Evolutionary conservation across 441 rosid genomes (phyloP), one percentile per base, ranked within the genome.

Genomic region (Mallotus repandus): DNA sequence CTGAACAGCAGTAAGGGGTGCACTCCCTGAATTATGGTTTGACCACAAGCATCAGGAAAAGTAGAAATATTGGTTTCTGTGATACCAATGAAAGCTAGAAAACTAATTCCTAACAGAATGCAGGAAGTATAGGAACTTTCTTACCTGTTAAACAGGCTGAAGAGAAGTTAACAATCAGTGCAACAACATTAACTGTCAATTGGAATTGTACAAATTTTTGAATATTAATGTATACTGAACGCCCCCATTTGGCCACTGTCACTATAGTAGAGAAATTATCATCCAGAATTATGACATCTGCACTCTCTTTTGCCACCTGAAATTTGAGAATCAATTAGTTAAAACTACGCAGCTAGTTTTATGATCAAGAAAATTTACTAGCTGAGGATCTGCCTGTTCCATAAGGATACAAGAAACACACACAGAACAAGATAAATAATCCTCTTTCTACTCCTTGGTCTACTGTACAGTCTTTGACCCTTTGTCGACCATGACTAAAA

Each of bases 61-160:
- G 93, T 73, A 15, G 86, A 84, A 66, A 84, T 80, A 29, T 82
- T 85, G 65, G 59, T 35, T 8, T n/a, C 41, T 35, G 29, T 45
- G 29, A 43, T 43, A 43, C 46, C 0, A 43, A 43, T 4, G 46
- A 43, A 43, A 43, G 46, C 46, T 43, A 72, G 19, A 29, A 29
- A 32, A 60, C 22, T 48, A 66, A 72, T 1, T 49, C 46, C 46
- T 43, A 15, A 13, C 14, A 41, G 38, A 50, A 21, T 64, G 76
- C 7, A 69, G 46, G 66, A 9, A 66, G 11, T 1, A 6, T 4
- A 43, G 46, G 6, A 43, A 43, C n/a, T n/a, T n/a, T n/a, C 66
- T 58, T 76, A 91, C 98, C 99, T 43, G 96, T 92, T 85, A 90
- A 75, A 71, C 86, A 82, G 2, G 88, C 90, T 6, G 90, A 87